A percentile compares a stretch with the other conserved stretches of the same genome.
These are phyloP conservation scores for Coprinellus micaceus DNA, from an alignment of 768 basidiomycete genomes.

Conservation along the genomic window DNA sequence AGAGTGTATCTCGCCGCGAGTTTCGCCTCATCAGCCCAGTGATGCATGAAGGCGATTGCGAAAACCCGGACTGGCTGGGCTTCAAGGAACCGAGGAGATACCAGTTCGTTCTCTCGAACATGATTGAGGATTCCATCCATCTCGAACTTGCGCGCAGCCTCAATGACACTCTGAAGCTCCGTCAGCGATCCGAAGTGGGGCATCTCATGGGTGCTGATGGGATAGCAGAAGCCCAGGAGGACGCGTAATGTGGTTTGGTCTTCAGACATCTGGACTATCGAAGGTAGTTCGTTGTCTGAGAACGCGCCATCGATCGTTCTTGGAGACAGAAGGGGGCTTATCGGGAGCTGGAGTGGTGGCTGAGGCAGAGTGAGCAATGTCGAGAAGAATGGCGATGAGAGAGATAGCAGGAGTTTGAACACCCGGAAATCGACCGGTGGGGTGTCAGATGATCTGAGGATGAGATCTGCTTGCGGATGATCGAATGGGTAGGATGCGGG, in stretches of 20 bases:
- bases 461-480: slow-evolving; percentile 46
- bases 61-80: slow-evolving; percentile 39
- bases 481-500: slow-evolving; percentile 39
- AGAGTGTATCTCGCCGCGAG: slow-evolving; percentile 33
- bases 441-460: slow-evolving; percentile 52
- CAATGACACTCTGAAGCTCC: slow-evolving; percentile 38
- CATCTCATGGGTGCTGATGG: slow-evolving; percentile 34
- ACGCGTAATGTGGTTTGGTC: slow-evolving; percentile 36
- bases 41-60: slow-evolving; percentile 39
- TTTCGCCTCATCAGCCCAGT: slow-evolving; percentile 31
- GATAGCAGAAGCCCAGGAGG: slow-evolving; percentile 47
- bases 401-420: slow-evolving; percentile 50
- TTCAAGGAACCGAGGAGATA: slow-evolving; percentile 32
- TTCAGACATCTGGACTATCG: slow-evolving; percentile 50
- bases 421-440: slow-evolving; percentile 46
- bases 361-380: slow-evolving; percentile 53
- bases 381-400: slow-evolving; percentile 57
- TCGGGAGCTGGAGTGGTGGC: too few species aligned
- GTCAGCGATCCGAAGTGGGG: slow-evolving; percentile 34
- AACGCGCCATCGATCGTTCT: slow-evolving; percentile 24
- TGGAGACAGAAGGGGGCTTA: slow-evolving; percentile 12
- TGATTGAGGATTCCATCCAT: slow-evolving; percentile 40
- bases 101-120: slow-evolving; percentile 25
- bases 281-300: slow-evolving; percentile 29
- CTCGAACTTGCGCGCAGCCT: slow-evolving; percentile 49